These are phyloP conservation scores for Allium fistulosum DNA, from an alignment of 106 monocot species.

Conservation along the genomic window DNA sequence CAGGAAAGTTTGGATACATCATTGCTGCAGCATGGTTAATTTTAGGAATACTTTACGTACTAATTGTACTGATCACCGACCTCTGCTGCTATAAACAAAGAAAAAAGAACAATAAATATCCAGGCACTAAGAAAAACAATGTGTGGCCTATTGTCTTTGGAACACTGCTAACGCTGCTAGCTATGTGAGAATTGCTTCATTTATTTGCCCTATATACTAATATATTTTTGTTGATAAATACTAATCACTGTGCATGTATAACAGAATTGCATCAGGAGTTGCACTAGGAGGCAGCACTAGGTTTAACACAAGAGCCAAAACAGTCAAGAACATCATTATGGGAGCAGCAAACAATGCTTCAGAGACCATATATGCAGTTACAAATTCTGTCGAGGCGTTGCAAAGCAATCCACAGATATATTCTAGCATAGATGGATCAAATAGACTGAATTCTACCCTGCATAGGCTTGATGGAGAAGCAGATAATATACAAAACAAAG, in stretches of 20 bases:
- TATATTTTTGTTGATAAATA: background rate
- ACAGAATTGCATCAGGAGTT: conserved; percentile 65
- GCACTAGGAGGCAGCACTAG: conserved; percentile 44
- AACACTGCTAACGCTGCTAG: conserved; percentile 36
- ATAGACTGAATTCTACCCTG: conserved; percentile 32
- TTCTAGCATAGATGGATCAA: conserved; percentile 13
- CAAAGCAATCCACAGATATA: conserved; percentile 29
- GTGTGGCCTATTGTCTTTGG: conserved; percentile 29
- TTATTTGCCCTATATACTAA: background rate
- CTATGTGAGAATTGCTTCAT: conserved; percentile 48
- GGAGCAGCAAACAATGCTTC: conserved; percentile 54
- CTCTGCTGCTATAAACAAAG: conserved; percentile 17
- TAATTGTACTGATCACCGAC: conserved; percentile 12
- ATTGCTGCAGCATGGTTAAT: conserved; percentile 63
- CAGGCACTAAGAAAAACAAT: conserved; percentile 14
- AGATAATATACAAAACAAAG: conserved; percentile 44
- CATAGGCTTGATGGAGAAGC: conserved; percentile 45
- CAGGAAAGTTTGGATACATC: conserved; percentile 75
- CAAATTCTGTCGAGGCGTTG: conserved; percentile 42
- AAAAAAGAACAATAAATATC: conserved; percentile 12
- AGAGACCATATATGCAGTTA: conserved; percentile 56
- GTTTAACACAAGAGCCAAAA: conserved; percentile 53
- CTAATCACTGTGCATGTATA: background rate
- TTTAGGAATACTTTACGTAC: conserved; percentile 27
- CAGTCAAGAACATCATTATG: conserved; percentile 47